Evolutionary conservation across 2,329 filamentous ascomycete species (phyloP).

Genomic region (Stachybotrys chartarum): DNA sequence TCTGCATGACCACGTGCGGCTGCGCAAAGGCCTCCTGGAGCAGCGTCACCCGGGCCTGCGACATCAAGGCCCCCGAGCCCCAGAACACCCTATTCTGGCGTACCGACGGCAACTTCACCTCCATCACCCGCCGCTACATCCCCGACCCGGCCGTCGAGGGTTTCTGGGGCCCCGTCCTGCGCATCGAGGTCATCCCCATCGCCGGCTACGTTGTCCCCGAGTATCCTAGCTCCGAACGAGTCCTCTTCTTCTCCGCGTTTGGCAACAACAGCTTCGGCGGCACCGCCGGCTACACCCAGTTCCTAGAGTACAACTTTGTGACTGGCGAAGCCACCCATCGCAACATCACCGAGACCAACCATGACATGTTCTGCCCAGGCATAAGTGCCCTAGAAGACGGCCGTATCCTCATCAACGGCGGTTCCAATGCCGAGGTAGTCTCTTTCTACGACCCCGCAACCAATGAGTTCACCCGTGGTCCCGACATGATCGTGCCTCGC

Average conservation of each 20-base stretch:
- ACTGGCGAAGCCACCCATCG: slow-evolving; percentile 16
- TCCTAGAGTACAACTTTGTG: slow-evolving; percentile 4
- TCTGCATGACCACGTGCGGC: slow-evolving; percentile 6
- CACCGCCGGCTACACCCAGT: slow-evolving; percentile 10
- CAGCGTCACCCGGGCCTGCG: slow-evolving; percentile 10
- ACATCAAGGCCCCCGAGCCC: slow-evolving; percentile 9
- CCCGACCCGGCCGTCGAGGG: slow-evolving; percentile 2
- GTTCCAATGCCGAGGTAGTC: slow-evolving; percentile 38
- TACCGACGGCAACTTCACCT: slow-evolving; percentile 8
- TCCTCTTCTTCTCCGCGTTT: slow-evolving; percentile 11
- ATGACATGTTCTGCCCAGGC: slow-evolving; percentile 51
- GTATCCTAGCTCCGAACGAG: slow-evolving; percentile 7
- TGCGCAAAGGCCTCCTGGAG: slow-evolving; percentile 13
- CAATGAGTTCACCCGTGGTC: slow-evolving; percentile 28
- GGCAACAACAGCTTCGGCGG: slow-evolving; percentile 10
- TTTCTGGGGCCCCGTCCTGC: slow-evolving; percentile 10
- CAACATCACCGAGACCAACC: slow-evolving; percentile 31
- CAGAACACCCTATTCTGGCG: slow-evolving; percentile 9
- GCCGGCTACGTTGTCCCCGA: slow-evolving; percentile 11
- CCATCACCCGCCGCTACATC: slow-evolving; percentile 2
- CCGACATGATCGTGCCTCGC: slow-evolving; percentile 37
- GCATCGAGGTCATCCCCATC: slow-evolving; percentile 8
- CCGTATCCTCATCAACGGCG: slow-evolving; percentile 44
- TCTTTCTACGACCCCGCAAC: slow-evolving; percentile 37
- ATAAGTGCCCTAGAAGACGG: slow-evolving; percentile 41